Percentiles rank a stretch among this genome's conserved stretches.
phyloP scores from a whole-genome alignment of 1,284 basidiomycete genomes.

The Laetiporus sulphureus region DNA sequence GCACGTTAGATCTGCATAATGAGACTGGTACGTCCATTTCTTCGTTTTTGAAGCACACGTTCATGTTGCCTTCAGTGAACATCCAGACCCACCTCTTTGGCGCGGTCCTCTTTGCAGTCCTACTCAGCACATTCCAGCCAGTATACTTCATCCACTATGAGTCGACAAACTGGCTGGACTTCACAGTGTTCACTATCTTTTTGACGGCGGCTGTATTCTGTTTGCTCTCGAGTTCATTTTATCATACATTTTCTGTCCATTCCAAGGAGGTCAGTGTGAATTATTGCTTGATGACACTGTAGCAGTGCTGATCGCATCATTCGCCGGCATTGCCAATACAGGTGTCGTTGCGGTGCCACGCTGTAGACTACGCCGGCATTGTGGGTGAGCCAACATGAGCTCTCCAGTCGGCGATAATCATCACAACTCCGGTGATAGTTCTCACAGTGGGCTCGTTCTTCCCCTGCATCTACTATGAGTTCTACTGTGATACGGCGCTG shows the following conservation, averaged over 20 bases:
- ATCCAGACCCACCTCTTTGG: conserved; percentile 86
- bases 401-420: neutral
- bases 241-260: conserved; percentile 75
- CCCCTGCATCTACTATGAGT: conserved; percentile 68
- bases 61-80: conserved; percentile 78
- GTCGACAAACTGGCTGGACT: conserved; percentile 56
- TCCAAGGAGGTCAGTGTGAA: conserved; percentile 48
- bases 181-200: conserved; percentile 61
- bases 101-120: conserved; percentile 59
- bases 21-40: conserved; percentile 56
- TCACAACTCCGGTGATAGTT: conserved; percentile 1
- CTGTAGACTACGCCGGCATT: conserved; percentile 71
- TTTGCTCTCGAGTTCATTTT: conserved; percentile 69
- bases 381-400: conserved; percentile 33
- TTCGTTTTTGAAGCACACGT: conserved; percentile 2
- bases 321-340: conserved; percentile 7
- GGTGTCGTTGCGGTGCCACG: conserved; percentile 32
- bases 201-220: conserved; percentile 72
- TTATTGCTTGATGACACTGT: neutral
- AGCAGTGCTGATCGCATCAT: neutral
- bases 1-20: conserved; percentile 83
- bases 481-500: conserved; percentile 54
- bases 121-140: conserved; percentile 47
- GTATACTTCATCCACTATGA: conserved; percentile 44
- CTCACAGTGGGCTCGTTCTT: conserved; percentile 80